Evolutionary conservation across 805 yeast species (phyloP), one percentile per base, ranked within the genome.

Genomic region (Wickerhamomyces xylosicus): DNA sequence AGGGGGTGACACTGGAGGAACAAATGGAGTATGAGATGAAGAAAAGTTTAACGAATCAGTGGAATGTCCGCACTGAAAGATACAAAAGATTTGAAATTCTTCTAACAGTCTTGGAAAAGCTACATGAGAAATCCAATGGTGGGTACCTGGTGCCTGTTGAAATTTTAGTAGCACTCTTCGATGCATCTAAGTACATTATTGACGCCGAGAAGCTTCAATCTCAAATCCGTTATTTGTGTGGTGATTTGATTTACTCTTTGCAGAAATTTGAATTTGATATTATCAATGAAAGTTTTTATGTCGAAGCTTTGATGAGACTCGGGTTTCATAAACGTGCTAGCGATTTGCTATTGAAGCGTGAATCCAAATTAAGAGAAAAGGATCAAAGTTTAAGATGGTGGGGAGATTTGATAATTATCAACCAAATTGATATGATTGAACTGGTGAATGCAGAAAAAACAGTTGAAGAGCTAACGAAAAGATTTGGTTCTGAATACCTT

Each of bases 221-320:
- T 43, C 56, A 45, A 64, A 70, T 32, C 46, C 67, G 37, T 59
- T 57, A 41, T 41, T 59, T 18, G 46, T 34, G 71, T 3, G 77
- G 75, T 3, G 61, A 60, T 28, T 43, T 72, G 43, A 49, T 74
- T 19, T 73, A 72, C 41, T 40, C 56, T 1, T 42, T 60, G 4
- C 59, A 62, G 3, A 66, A 60, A n/a, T 61, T 66, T 21, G 58
- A 71, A 37, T 61, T 71, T 43, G 79, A 74, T 50, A 69, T 70
- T 2, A 58, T 71, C 16, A 72, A 71, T 47, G 79, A 72, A 49
- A 63, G 67, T 2, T 62, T 69, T 31, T 73, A 65, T 46, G 67
- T 74, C 17, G 71, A 67, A 39, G 47, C 74, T 1, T 54, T 74
- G 33, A 49, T 66, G 16, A 49, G 54, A 6, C 57, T 53, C 44